Percentiles rank a stretch among this genome's conserved stretches.
These are phyloP conservation scores for Funneliformis geosporum DNA, from an alignment of 192 early-diverging fungal species.

Conservation along the genomic window DNA sequence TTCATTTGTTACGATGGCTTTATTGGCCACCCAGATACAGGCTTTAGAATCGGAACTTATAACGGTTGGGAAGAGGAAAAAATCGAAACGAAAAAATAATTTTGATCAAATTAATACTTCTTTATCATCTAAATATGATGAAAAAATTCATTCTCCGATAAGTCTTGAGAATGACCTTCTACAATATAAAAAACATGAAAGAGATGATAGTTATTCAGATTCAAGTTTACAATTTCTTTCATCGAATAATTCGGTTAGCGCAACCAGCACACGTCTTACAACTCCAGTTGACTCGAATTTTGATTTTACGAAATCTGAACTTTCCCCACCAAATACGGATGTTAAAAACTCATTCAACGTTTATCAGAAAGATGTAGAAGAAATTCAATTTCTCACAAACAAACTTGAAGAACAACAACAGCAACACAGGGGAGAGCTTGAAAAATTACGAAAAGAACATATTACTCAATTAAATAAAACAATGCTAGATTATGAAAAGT, in stretches of 20 bases:
- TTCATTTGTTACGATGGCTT: too few relatives aligned
- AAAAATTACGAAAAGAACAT: neutral
- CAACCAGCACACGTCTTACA: neutral
- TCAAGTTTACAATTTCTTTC: neutral
- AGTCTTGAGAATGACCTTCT: neutral
- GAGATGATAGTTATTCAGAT: neutral
- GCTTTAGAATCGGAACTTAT: too few relatives aligned
- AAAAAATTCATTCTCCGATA: neutral
- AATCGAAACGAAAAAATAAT: neutral
- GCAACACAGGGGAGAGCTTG: neutral
- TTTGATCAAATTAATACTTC: neutral
- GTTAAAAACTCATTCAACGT: neutral
- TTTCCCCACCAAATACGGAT: neutral
- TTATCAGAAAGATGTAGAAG: neutral
- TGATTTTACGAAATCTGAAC: neutral
- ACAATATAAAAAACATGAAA: conserved; percentile 4
- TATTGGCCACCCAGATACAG: too few relatives aligned
- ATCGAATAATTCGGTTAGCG: neutral
- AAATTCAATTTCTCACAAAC: neutral
- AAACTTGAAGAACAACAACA: conserved; percentile 1
- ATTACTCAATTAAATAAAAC: neutral
- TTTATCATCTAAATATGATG: neutral
- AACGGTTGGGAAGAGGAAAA: too few relatives aligned
- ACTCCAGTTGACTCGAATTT: neutral
- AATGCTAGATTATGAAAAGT: too few relatives aligned